Evolutionary conservation across 2,329 filamentous ascomycete species (phyloP).

Genomic region (Fusarium pseudonygamai): DNA sequence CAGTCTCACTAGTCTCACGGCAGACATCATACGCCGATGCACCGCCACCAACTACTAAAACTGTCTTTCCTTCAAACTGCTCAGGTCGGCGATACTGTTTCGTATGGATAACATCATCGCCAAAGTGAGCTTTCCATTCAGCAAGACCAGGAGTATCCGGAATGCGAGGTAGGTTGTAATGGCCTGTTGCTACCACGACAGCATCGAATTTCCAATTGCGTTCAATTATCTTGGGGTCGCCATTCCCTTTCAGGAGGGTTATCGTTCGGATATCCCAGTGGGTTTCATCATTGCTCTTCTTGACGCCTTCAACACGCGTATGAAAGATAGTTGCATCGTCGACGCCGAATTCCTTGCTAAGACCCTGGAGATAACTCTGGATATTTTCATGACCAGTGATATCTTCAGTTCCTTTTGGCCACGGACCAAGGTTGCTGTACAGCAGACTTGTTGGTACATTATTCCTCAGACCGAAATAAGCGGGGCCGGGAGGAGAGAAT

Average conservation of each 20-base stretch:
- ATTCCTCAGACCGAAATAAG: constrained; percentile 70
- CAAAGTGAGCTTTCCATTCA: constrained; percentile 64
- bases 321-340: constrained; percentile 61
- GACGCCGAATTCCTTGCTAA: constrained; percentile 61
- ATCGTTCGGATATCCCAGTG: constrained; percentile 64
- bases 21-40: constrained; percentile 56
- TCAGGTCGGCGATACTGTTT: constrained; percentile 76
- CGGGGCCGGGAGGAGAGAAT: constrained; percentile 54
- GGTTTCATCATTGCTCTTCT: constrained; percentile 53
- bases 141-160: constrained; percentile 68
- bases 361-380: constrained; percentile 69
- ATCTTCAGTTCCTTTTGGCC: constrained; percentile 68
- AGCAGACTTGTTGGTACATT: constrained; percentile 75
- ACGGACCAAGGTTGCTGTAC: constrained; percentile 55
- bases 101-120: constrained; percentile 68
- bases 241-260: constrained; percentile 48
- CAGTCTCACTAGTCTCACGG: constrained; percentile 50
- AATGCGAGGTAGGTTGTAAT: constrained; percentile 71
- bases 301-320: constrained; percentile 64
- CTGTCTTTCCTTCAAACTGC: constrained; percentile 61
- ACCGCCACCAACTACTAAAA: constrained; percentile 64
- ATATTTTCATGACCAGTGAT: constrained; percentile 67
- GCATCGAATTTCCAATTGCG: constrained; percentile 64
- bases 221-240: constrained; percentile 42
- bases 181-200: constrained; percentile 72